These are phyloP conservation scores for Cystobasidiaceae sp. DNA, from an alignment of 1,284 basidiomycete genomes.

Conservation along the genomic window DNA sequence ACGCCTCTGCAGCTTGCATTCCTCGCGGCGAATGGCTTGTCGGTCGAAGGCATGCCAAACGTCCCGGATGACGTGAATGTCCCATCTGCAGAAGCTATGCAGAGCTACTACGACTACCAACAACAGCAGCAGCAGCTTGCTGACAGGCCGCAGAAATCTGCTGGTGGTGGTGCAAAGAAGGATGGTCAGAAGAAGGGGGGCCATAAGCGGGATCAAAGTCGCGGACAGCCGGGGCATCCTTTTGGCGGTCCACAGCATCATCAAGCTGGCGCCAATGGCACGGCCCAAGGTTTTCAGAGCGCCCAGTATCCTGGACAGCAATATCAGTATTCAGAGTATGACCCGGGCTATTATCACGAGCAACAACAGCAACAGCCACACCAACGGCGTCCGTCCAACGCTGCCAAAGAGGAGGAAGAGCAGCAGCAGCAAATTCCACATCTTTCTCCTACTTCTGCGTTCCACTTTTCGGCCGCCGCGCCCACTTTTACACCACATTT, in stretches of 20 bases:
- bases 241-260: constrained; percentile 4
- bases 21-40: constrained; percentile 18
- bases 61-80: neutral
- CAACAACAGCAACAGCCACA: constrained; percentile 9
- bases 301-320: constrained; percentile 10
- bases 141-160: too few species aligned
- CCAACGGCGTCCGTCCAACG: neutral
- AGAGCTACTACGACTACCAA: neutral
- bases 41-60: constrained; percentile 27
- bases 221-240: too few species aligned
- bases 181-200: too few species aligned
- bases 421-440: constrained; percentile 1
- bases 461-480: constrained; percentile 22
- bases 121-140: neutral
- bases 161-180: too few species aligned
- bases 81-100: constrained; percentile 2
- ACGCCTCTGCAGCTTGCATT: constrained; percentile 22
- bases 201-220: too few species aligned
- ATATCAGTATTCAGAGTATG: neutral
- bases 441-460: neutral
- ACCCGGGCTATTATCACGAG: neutral
- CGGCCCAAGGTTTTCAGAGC: neutral
- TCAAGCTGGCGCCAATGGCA: too few species aligned
- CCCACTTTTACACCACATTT: constrained; percentile 2
- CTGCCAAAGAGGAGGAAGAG: neutral